Conservation (phyloP, 2,329 filamentous ascomycete genomes). For the Pleoardoris graminearum region DNA sequence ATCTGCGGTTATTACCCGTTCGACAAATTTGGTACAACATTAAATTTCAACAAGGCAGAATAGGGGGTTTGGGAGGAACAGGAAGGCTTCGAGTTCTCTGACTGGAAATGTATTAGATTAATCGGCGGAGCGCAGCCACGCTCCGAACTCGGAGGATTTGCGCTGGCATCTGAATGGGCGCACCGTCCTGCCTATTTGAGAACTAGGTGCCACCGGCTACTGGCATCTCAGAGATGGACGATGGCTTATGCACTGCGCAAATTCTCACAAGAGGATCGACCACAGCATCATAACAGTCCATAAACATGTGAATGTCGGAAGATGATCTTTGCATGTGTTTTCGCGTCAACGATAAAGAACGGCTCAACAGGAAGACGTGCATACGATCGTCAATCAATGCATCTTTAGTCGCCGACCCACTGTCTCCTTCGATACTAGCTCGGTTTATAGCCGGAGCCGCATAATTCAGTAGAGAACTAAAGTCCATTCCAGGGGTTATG, state of each 20-base stretch:
- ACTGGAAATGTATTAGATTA: constrained; percentile 3
- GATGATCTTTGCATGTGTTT: not conserved
- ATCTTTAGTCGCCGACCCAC: too few species aligned
- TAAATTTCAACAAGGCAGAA: too few species aligned
- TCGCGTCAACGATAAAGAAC: too few species aligned
- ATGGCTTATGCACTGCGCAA: not conserved
- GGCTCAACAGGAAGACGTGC: too few species aligned
- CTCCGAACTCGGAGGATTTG: too few species aligned
- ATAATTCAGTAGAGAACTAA: not conserved
- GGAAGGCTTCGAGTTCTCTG: not conserved
- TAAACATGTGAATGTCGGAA: not conserved
- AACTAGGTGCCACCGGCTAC: not conserved
- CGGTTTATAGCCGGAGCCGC: not conserved
- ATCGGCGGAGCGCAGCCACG: too few species aligned
- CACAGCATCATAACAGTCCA: not conserved
- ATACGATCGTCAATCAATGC: too few species aligned
- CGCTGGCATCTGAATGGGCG: not conserved
- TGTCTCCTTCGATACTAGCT: not conserved
- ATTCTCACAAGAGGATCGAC: not conserved
- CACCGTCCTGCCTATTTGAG: not conserved
- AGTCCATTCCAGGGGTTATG: not conserved
- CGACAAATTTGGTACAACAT: too few species aligned
- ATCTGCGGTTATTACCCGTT: not conserved
- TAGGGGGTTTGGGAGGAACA: too few species aligned
- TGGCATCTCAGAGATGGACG: constrained; percentile 5